Evolutionary conservation across 1,284 basidiomycete species (phyloP).

Genomic region (Somion occarium): DNA sequence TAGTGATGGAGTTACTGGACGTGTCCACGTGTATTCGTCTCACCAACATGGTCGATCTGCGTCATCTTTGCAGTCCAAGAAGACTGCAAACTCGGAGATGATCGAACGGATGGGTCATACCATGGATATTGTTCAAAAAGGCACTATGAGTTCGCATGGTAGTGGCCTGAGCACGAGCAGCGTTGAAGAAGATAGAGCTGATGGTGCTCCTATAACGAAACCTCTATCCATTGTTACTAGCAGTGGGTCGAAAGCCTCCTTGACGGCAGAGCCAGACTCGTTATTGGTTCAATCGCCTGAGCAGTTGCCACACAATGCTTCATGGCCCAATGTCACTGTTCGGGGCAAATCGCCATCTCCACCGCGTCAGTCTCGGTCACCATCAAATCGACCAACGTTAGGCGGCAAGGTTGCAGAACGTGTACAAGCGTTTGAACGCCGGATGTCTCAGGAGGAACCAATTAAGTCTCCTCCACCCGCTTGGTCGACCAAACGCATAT

Average conservation of each 20-base stretch:
- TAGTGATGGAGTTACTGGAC: not conserved
- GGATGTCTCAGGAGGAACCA: constrained; percentile 31
- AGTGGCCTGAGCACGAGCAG: constrained; percentile 12
- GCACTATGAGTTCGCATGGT: constrained; percentile 31
- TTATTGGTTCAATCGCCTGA: constrained; percentile 21
- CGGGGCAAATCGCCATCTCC: not conserved
- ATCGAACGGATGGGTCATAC: constrained; percentile 59
- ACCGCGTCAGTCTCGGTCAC: not conserved
- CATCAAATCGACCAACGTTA: constrained; percentile 8
- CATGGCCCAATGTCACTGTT: constrained; percentile 3
- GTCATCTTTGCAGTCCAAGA: constrained; percentile 21
- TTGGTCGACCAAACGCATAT: constrained; percentile 28
- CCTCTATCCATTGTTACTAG: not conserved
- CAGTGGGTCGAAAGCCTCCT: constrained; percentile 3
- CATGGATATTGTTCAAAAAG: constrained; percentile 65
- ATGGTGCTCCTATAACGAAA: not conserved
- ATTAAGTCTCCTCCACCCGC: constrained; percentile 21
- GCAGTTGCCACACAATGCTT: constrained; percentile 11
- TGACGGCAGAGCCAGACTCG: not conserved
- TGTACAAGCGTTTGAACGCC: constrained; percentile 37
- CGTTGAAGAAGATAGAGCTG: constrained; percentile 11
- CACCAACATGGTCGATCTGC: constrained; percentile 14
- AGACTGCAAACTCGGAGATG: constrained; percentile 55
- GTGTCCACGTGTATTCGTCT: constrained; percentile 11
- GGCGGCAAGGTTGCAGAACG: constrained; percentile 25